Evolutionary conservation across 768 basidiomycete species (phyloP), one percentile per base, ranked within the genome.

Genomic region (Suillus subalutaceus): DNA sequence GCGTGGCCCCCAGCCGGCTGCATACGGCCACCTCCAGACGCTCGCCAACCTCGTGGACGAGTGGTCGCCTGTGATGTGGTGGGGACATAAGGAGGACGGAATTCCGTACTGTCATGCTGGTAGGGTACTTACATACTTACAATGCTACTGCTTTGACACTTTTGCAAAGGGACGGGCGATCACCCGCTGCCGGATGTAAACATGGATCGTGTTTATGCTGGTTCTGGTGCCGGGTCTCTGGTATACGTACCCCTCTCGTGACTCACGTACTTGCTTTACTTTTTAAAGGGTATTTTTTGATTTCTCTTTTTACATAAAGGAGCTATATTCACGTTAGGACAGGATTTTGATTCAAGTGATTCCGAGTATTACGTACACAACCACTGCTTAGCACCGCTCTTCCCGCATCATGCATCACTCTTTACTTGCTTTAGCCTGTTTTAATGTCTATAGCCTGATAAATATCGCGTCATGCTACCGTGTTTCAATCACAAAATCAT

Each of bases 21-120:
- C 74, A 23, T 79, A 79, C 37, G 76, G 78, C 2, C 76, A 79
- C 26, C 62, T 79, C 8, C 74, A 78, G 53, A 79, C 75, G 20
- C 70, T 79, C 16, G 76, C 73, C 4, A 78, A 79, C 61, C 63
- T 78, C 66, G 69, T 77, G 40, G 79, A 79, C 59, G 76, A 79
- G 26, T 75, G 77, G 78, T 74, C 75, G n/a, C 65, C 69, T 18
- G 66, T 68, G 65, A 70, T 64, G 55, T 71, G 69, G 70, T 62
- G 61, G 61, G 70, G 70, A 10, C 69, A 71, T 52, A 71, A 71
- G 60, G 64, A 60, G 38, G 69, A 68, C 30, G 48, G 63, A 23
- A 20, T 44, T 8, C 43, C 43, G 9, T 62, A 62, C 35, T 62
- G 38, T 15, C 61, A 62, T 35, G 61, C 61, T 15, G 62, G 62